Conservation (phyloP, 495 filamentous ascomycete genomes). For the Podospora didyma region DNA sequence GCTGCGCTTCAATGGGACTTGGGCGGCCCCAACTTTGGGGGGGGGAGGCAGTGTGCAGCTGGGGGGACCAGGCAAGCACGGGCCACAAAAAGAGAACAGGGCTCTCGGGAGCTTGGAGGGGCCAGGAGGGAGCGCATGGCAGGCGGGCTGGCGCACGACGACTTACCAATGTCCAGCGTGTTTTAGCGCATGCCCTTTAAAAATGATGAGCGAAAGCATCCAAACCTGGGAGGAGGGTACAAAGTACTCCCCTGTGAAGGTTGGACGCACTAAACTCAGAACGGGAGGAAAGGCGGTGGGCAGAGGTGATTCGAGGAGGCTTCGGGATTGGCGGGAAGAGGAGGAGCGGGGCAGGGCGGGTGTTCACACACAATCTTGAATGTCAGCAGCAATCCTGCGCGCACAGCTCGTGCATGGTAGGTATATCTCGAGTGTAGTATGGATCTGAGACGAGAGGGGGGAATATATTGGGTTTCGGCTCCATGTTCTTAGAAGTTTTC, state of each 20-base stretch:
- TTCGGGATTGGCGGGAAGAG: conserved; percentile 7
- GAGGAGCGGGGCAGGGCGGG: conserved; percentile 1
- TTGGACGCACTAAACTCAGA: conserved; percentile 14
- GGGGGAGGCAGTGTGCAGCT: background rate
- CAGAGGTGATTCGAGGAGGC: conserved; percentile 1
- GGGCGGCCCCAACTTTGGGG: too few relatives aligned
- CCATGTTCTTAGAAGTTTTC: too few relatives aligned
- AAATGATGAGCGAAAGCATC: background rate
- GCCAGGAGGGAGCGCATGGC: background rate
- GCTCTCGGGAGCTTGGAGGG: background rate
- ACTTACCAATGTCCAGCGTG: background rate
- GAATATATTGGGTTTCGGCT: background rate
- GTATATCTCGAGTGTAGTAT: background rate
- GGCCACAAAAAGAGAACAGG: too few relatives aligned
- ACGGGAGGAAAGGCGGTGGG: conserved; percentile 16
- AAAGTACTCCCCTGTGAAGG: background rate
- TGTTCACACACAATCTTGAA: conserved; percentile 2
- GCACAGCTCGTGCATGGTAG: conserved; percentile 4
- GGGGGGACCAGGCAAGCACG: conserved; percentile 12
- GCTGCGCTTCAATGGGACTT: conserved; percentile 2
- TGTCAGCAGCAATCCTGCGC: background rate
- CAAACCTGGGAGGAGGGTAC: background rate
- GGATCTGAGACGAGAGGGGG: background rate
- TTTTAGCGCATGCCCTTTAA: conserved; percentile 3
- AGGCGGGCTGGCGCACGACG: background rate